A percentile compares a stretch with the other conserved stretches of the same genome.
Conservation (phyloP, 2,329 filamentous ascomycete species). For the Hypocreales sp. region DNA sequence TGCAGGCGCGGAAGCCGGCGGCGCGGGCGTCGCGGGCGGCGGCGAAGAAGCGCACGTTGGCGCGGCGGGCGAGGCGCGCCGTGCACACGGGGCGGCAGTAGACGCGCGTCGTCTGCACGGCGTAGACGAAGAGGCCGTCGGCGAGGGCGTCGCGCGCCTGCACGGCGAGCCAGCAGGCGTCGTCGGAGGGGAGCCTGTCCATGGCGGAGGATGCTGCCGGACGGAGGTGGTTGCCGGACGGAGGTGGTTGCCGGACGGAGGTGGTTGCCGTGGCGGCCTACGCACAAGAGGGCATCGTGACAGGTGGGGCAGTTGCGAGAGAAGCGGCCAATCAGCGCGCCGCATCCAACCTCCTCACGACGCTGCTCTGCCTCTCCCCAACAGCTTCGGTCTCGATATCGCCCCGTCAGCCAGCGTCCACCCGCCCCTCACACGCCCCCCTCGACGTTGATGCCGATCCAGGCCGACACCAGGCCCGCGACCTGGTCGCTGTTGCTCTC, state of each 20-base stretch:
- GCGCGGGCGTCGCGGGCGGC: slow-evolving; percentile 25
- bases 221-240: background rate
- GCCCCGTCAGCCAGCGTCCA: too few relatives aligned
- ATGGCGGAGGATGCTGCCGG: too few relatives aligned
- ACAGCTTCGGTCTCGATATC: too few relatives aligned
- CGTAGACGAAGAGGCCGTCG: slow-evolving; percentile 26
- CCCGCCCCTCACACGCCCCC: too few relatives aligned
- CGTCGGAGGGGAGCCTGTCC: slow-evolving; percentile 14
- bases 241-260: too few relatives aligned
- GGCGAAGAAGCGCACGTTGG: slow-evolving; percentile 42
- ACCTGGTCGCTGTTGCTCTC: slow-evolving; percentile 34
- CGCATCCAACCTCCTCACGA: too few relatives aligned
- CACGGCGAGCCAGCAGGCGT: slow-evolving; percentile 20
- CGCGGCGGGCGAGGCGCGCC: slow-evolving; percentile 41
- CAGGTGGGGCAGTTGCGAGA: too few relatives aligned
- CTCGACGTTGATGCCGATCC: slow-evolving; percentile 12
- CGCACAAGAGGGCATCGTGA: too few relatives aligned
- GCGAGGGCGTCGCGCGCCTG: slow-evolving; percentile 16
- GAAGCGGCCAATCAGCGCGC: too few relatives aligned
- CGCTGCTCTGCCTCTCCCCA: too few relatives aligned
- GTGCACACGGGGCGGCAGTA: slow-evolving; percentile 48
- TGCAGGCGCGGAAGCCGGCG: slow-evolving; percentile 39
- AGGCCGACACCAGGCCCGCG: slow-evolving; percentile 19
- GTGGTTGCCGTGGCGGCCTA: too few relatives aligned
- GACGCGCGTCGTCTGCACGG: slow-evolving; percentile 26